Evolutionary conservation across 768 basidiomycete species (phyloP).

Genomic region (Trametes gibbosa): DNA sequence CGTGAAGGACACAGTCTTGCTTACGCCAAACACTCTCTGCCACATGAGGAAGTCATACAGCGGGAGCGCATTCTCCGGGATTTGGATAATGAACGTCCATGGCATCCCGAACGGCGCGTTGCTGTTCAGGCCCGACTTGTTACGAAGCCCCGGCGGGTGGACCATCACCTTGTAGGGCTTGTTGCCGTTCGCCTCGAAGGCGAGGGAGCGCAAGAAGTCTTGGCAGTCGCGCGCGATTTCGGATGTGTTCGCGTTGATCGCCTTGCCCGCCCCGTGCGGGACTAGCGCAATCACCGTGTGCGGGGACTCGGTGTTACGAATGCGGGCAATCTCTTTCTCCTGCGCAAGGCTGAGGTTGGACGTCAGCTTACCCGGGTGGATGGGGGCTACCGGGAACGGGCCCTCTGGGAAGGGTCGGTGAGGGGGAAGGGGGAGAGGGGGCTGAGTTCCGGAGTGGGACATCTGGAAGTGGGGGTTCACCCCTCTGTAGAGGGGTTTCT

Average conservation of each 20-base stretch:
- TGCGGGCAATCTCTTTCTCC: not conserved
- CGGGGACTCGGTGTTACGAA: not conserved
- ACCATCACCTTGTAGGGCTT: not conserved
- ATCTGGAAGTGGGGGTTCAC: conserved; percentile 1
- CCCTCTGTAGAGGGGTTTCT: not conserved
- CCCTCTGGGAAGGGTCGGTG: conserved; percentile 1
- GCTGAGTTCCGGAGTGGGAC: not conserved
- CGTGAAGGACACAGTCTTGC: not conserved
- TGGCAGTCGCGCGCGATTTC: not conserved
- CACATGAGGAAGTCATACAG: not conserved
- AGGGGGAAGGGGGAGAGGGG: not conserved
- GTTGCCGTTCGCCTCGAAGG: not conserved
- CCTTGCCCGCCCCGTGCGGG: conserved; percentile 1
- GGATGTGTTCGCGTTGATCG: not conserved
- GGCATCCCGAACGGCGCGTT: not conserved
- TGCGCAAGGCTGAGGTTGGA: not conserved
- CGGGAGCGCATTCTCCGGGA: not conserved
- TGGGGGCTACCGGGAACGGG: not conserved
- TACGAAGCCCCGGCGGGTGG: not conserved
- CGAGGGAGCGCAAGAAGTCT: not conserved
- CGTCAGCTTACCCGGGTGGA: not conserved
- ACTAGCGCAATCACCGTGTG: not conserved
- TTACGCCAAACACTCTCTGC: not conserved
- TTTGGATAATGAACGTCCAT: not conserved
- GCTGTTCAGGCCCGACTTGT: not conserved